Evolutionary conservation across 768 basidiomycete genomes (phyloP).

Genomic region (Leucosporidium scottii): DNA sequence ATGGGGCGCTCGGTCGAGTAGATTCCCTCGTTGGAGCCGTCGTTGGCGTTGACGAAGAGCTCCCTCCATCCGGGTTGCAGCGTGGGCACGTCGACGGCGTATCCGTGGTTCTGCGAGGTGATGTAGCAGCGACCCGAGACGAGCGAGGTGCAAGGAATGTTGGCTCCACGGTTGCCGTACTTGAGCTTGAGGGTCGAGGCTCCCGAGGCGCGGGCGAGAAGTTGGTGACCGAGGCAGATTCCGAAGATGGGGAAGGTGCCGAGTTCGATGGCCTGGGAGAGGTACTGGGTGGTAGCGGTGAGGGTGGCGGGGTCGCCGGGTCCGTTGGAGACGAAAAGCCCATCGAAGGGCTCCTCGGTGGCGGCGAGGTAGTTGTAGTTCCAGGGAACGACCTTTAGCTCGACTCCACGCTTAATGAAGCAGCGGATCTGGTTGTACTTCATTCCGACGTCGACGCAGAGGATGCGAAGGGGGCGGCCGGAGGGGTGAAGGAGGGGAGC

Average conservation of each 20-base stretch:
- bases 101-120: constrained; percentile 98
- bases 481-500: constrained; percentile 45
- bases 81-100: constrained; percentile 74
- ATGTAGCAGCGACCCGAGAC: constrained; percentile 96
- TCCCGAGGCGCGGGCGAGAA: constrained; percentile 88
- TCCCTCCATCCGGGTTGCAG: constrained; percentile 84
- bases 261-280: constrained; percentile 56
- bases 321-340: constrained; percentile 93
- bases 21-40: constrained; percentile 94
- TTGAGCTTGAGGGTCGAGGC: constrained; percentile 98
- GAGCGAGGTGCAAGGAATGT: constrained; percentile 92
- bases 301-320: constrained; percentile 89
- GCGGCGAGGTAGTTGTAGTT: constrained; percentile 72
- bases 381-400: constrained; percentile 97
- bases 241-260: constrained; percentile 76
- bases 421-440: constrained; percentile 99
- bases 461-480: constrained; percentile 69
- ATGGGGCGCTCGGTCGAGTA: constrained; percentile 87
- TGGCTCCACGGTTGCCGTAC: constrained; percentile 98
- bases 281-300: constrained; percentile 57
- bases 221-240: constrained; percentile 96
- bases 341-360: constrained; percentile 80
- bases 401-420: constrained; percentile 82
- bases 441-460: constrained; percentile 98
- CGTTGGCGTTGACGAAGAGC: constrained; percentile 92